phyloP scores from a whole-genome alignment of 1,284 basidiomycete species.

The Trametes versicolor region DNA sequence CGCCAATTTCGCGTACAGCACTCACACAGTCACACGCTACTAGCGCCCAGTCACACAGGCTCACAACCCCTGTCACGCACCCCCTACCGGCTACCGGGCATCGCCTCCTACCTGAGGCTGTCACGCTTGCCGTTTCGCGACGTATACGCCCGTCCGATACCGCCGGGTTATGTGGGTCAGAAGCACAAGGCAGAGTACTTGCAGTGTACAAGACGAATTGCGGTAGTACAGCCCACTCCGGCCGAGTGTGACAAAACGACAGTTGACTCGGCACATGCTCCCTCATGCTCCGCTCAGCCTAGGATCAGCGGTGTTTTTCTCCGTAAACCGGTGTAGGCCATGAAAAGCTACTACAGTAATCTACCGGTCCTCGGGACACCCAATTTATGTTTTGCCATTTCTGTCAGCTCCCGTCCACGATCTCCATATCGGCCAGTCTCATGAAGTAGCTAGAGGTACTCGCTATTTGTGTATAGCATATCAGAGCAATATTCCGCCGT shows the following conservation, averaged over 20 bases:
- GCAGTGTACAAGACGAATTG: conserved; percentile 13
- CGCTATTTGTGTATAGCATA: no score
- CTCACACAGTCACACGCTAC: conserved; percentile 15
- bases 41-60: background rate
- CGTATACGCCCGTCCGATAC: background rate
- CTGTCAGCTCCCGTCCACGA: no score
- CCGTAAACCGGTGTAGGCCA: background rate
- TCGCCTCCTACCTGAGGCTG: background rate
- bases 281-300: background rate
- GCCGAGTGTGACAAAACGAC: background rate
- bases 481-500: no score
- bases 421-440: no score
- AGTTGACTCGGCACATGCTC: background rate
- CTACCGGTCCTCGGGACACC: no score
- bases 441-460: no score
- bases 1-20: conserved; percentile 31
- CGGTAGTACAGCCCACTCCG: conserved; percentile 18
- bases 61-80: background rate
- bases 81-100: background rate
- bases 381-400: no score
- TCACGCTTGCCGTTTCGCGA: background rate
- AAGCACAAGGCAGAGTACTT: background rate
- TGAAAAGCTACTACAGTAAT: no score
- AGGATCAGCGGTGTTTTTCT: background rate
- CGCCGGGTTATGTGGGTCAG: background rate